phyloP scores from a whole-genome alignment of 2,329 filamentous ascomycete species.

The Fonsecaea multimorphosa region DNA sequence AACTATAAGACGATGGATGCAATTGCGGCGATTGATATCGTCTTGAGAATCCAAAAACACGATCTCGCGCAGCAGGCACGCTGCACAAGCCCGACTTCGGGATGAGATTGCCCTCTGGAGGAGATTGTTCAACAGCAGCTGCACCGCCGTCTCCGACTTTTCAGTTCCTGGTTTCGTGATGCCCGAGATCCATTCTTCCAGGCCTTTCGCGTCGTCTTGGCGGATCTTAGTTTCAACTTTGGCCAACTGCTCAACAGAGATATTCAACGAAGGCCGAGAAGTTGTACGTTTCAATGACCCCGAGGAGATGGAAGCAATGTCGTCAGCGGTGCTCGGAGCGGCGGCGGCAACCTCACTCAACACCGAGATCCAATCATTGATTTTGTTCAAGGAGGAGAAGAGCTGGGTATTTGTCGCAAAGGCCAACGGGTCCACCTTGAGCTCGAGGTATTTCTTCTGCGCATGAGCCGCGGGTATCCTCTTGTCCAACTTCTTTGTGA shows the following conservation, averaged over 20 bases:
- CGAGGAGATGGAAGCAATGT: slow-evolving; percentile 53
- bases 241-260: slow-evolving; percentile 73
- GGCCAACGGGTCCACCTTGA: slow-evolving; percentile 85
- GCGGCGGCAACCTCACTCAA: slow-evolving; percentile 76
- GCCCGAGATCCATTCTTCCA: slow-evolving; percentile 41
- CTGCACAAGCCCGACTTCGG: slow-evolving; percentile 75
- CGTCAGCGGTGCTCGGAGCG: slow-evolving; percentile 52
- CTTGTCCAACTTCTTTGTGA: slow-evolving; percentile 98
- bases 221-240: slow-evolving; percentile 74
- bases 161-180: slow-evolving; percentile 26
- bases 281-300: slow-evolving; percentile 77
- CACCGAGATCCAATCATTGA: slow-evolving; percentile 90
- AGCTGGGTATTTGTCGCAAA: slow-evolving; percentile 78
- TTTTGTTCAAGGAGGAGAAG: slow-evolving; percentile 65
- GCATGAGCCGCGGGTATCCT: slow-evolving; percentile 78
- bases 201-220: slow-evolving; percentile 65
- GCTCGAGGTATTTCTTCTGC: slow-evolving; percentile 84
- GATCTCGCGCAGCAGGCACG: slow-evolving; percentile 71
- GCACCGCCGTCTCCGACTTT: slow-evolving; percentile 36
- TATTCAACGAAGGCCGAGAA: slow-evolving; percentile 74
- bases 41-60: slow-evolving; percentile 80
- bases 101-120: slow-evolving; percentile 65
- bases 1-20: slow-evolving; percentile 89
- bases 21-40: slow-evolving; percentile 93
- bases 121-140: slow-evolving; percentile 49